These are phyloP conservation scores for Lizonia empirigonia DNA, from an alignment of 2,329 filamentous ascomycete genomes.

Conservation along the genomic window DNA sequence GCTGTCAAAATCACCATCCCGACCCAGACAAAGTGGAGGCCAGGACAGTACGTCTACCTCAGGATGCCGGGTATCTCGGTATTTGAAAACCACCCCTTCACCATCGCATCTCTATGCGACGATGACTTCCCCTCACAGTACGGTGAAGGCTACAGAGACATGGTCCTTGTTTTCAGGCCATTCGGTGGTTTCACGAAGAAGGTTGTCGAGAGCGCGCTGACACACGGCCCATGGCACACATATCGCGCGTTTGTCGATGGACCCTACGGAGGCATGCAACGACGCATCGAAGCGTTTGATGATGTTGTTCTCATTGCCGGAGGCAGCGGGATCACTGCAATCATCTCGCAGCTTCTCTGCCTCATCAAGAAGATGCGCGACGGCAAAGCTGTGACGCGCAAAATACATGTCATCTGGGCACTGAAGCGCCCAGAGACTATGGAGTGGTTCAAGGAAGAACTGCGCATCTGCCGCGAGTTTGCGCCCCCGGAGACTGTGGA, in stretches of 20 bases:
- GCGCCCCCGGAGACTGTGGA: slow-evolving; percentile 87
- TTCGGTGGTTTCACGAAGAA: slow-evolving; percentile 88
- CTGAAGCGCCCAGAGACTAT: slow-evolving; percentile 89
- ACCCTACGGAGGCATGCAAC: slow-evolving; percentile 92
- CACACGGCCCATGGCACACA: slow-evolving; percentile 87
- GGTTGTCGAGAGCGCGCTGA: slow-evolving; percentile 80
- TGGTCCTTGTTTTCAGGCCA: slow-evolving; percentile 88
- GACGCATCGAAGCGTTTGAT: slow-evolving; percentile 88
- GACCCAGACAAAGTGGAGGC: slow-evolving; percentile 89
- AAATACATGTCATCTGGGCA: slow-evolving; percentile 92
- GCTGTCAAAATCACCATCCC: slow-evolving; percentile 96
- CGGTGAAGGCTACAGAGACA: slow-evolving; percentile 84
- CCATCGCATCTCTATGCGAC: slow-evolving; percentile 88
- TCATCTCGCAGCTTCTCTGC: slow-evolving; percentile 88
- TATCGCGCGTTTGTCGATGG: slow-evolving; percentile 93
- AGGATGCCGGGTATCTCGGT: slow-evolving; percentile 91
- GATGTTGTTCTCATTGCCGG: slow-evolving; percentile 92
- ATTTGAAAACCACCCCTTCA: slow-evolving; percentile 94
- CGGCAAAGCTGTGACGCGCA: slow-evolving; percentile 89
- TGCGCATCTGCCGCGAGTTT: slow-evolving; percentile 87
- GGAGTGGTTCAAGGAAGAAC: slow-evolving; percentile 97
- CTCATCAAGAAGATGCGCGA: slow-evolving; percentile 97
- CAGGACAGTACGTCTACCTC: slow-evolving; percentile 93
- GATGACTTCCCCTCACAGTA: slow-evolving; percentile 93
- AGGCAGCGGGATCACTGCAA: slow-evolving; percentile 90